Conservation (phyloP, 352 stramenopile species). For the Phytophthora fragariae region DNA sequence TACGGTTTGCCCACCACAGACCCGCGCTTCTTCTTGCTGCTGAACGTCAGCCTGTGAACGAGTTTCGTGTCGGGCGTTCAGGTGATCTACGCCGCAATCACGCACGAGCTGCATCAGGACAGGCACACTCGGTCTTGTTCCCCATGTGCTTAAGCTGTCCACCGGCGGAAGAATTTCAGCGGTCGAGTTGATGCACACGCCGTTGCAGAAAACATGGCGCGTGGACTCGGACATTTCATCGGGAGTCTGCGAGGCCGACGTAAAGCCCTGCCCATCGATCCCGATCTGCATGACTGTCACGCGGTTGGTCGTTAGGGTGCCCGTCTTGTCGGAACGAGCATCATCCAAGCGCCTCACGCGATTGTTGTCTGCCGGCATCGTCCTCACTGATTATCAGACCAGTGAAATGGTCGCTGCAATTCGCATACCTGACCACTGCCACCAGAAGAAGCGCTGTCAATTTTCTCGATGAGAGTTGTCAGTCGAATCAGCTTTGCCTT, state of each 20-base stretch:
- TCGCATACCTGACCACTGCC: conserved; percentile 96
- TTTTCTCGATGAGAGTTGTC: conserved; percentile 86
- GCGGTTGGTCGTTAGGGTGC: conserved; percentile 96
- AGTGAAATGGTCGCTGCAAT: conserved; percentile 97
- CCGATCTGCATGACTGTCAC: conserved; percentile 97
- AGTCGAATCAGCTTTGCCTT: conserved; percentile 88
- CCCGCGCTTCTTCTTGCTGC: conserved; percentile 86
- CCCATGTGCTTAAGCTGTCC: conserved; percentile 78
- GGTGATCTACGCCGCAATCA: conserved; percentile 77
- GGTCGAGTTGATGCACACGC: conserved; percentile 78
- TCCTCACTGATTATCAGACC: conserved; percentile 92
- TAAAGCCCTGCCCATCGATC: conserved; percentile 72
- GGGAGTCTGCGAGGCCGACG: conserved; percentile 49
- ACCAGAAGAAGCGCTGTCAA: conserved; percentile 91
- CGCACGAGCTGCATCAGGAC: conserved; percentile 70
- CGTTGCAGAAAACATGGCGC: conserved; percentile 74
- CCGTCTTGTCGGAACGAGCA: conserved; percentile 98
- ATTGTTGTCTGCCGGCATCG: conserved; percentile 94
- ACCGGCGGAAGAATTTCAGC: conserved; percentile 70
- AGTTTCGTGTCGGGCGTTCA: conserved; percentile 61
- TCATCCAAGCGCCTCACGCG: conserved; percentile 91
- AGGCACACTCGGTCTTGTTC: conserved; percentile 84
- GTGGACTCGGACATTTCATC: conserved; percentile 71
- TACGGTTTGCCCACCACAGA: conserved; percentile 80
- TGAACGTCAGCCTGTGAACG: conserved; percentile 86